Percentiles rank a stretch among this genome's conserved stretches.
Conservation (phyloP, 768 basidiomycete genomes). For the Clitopilus hobsonii region DNA sequence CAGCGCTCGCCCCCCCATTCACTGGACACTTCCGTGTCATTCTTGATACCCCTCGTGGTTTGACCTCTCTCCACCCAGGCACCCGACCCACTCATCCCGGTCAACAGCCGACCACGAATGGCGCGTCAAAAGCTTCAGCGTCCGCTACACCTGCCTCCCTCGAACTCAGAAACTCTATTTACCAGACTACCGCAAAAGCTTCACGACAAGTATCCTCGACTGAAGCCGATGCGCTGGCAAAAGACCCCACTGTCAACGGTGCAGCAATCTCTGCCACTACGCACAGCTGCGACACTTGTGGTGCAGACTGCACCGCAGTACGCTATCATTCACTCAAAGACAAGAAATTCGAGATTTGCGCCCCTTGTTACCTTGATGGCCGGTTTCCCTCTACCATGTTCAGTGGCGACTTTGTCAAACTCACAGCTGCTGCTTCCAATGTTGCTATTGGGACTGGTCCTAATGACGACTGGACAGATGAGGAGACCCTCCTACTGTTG, state of each 20-base stretch:
- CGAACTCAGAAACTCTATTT: constrained; percentile 84
- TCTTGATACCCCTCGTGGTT: constrained; percentile 92
- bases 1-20: constrained; percentile 92
- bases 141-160: constrained; percentile 64
- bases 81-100: constrained; percentile 51
- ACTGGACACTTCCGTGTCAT: constrained; percentile 99
- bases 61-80: constrained; percentile 89
- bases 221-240: constrained; percentile 66
- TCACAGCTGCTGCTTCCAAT: constrained; percentile 42
- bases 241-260: constrained; percentile 45
- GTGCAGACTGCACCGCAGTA: constrained; percentile 82
- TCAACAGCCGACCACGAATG: constrained; percentile 34
- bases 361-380: constrained; percentile 91
- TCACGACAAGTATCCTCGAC: constrained; percentile 60
- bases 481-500: constrained; percentile 83
- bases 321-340: constrained; percentile 94
- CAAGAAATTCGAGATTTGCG: constrained; percentile 87
- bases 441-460: constrained; percentile 33
- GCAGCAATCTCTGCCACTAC: constrained; percentile 27
- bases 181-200: constrained; percentile 84
- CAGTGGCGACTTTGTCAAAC: constrained; percentile 93
- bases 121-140: constrained; percentile 34
- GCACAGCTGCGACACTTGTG: constrained; percentile 91
- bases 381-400: constrained; percentile 97
- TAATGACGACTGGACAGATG: constrained; percentile 82